phyloP scores from a whole-genome alignment of 495 filamentous ascomycete genomes.

The Penicillium silybi region DNA sequence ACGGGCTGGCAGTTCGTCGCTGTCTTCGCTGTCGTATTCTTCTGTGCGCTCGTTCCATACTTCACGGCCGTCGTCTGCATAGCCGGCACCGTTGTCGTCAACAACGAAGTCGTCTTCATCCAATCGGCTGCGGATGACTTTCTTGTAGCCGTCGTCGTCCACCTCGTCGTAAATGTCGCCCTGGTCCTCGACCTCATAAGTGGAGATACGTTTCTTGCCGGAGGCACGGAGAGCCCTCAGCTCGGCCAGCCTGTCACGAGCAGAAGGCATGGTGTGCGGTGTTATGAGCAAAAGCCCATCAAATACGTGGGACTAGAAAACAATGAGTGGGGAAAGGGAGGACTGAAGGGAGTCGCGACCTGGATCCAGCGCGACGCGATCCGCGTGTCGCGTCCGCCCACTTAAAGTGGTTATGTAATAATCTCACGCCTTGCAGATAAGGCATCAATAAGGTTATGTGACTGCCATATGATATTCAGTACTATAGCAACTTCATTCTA shows the following conservation, averaged over 20 bases:
- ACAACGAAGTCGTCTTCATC: slow-evolving; percentile 97
- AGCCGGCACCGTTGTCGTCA: slow-evolving; percentile 88
- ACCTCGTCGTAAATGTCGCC: slow-evolving; percentile 91
- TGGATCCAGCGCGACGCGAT: slow-evolving; percentile 3
- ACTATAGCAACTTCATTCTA: too few species aligned
- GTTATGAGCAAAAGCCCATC: slow-evolving; percentile 18
- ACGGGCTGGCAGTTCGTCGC: slow-evolving; percentile 61
- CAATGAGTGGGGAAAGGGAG: slow-evolving; percentile 21
- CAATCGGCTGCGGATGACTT: slow-evolving; percentile 82
- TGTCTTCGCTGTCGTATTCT: slow-evolving; percentile 58
- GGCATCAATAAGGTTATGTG: neutral
- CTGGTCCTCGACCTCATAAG: slow-evolving; percentile 84
- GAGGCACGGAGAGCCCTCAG: slow-evolving; percentile 78
- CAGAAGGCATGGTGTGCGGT: slow-evolving; percentile 32
- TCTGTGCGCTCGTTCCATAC: slow-evolving; percentile 75
- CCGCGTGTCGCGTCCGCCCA: slow-evolving; percentile 1
- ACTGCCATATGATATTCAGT: too few species aligned
- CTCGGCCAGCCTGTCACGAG: slow-evolving; percentile 62
- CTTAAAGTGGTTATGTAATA: slow-evolving; percentile 10
- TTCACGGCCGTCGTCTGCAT: slow-evolving; percentile 94
- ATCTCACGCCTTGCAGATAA: neutral
- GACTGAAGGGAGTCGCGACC: slow-evolving; percentile 13
- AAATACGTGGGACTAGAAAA: slow-evolving; percentile 5
- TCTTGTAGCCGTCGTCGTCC: slow-evolving; percentile 95
- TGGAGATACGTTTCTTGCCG: slow-evolving; percentile 83